Base-by-base conservation (phyloP, 768 basidiomycete genomes). In the Hericium rajendrae region DNA sequence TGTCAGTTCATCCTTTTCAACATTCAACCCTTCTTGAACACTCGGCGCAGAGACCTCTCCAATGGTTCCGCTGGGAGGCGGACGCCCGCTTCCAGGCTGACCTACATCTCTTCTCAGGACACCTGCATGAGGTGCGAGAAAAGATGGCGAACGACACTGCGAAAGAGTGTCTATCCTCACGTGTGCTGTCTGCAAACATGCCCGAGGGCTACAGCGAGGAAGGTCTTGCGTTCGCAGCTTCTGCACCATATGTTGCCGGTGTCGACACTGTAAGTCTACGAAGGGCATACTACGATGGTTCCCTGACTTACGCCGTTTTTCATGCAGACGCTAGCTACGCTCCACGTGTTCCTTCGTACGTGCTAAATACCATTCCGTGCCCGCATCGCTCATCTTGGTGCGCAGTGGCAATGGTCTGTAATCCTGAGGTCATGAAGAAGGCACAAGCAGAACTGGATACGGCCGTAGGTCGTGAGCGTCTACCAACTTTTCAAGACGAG, bases 401-500 rank as follows among this genome's bases (percentile, higher is more conserved):
- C 50, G 52, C 32, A 46, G 43, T 46, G 43, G 43, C 43, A 20
- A 53, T 22, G 43, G n/a, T 61, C 18, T 28, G 53, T 9, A 58
- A 57, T 43, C 64, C 64, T 13, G 58, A 64, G 4, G 40, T 56
- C 24, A 26, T 54, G 18, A 48, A 51, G 39, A 59, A 51, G 38
- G 59, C 62, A 8, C 64, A 65, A 46, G 52, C 51, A 1, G 64
- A 64, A 20, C 43, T 64, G 40, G 58, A 62, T 26, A 50, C 18
- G 6, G 58, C 53, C 26, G 58, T 63, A 15, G 55, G 62, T 26
- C 57, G 56, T 4, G 58, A 49, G 32, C 61, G 61, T 8, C 20
- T 63, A 26, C 58, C 62, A n/a, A 57, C 56, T 15, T 58, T 64
- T 51, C 48, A 57, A 20, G 62, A 63, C 39, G 57, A 60, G 43